Evolutionary conservation across 192 early-diverging fungal species (phyloP).

Genomic region (Radiomyces spectabilis): DNA sequence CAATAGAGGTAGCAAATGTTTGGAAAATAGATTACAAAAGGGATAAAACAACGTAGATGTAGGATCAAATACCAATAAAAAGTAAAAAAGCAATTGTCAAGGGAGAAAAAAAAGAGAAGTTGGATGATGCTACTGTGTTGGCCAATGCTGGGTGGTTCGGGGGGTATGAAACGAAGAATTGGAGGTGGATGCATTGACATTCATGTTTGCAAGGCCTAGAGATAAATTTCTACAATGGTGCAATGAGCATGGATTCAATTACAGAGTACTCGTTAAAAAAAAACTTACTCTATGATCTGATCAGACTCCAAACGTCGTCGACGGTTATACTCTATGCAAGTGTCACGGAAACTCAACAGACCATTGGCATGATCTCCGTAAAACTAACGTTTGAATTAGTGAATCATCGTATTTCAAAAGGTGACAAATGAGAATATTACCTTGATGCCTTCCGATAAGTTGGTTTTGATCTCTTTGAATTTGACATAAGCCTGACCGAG

Average conservation of each 20-base stretch:
- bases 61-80: neutral
- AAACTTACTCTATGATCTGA: conserved; percentile 38
- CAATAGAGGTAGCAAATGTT: neutral
- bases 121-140: neutral
- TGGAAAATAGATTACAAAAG: neutral
- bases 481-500: conserved; percentile 68
- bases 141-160: too few species aligned
- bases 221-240: neutral
- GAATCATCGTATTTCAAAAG: too few species aligned
- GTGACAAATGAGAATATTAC: conserved; percentile 31
- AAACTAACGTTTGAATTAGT: too few species aligned
- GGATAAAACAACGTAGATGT: neutral
- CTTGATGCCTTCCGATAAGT: conserved; percentile 72
- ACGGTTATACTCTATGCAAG: conserved; percentile 65
- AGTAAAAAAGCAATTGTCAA: neutral
- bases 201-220: neutral
- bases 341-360: conserved; percentile 49
- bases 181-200: neutral
- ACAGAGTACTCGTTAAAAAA: too few species aligned
- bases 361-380: conserved; percentile 63
- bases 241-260: neutral
- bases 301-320: conserved; percentile 59
- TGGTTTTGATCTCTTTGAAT: conserved; percentile 65
- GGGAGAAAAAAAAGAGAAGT: conserved; percentile 2
- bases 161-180: neutral